Percentiles rank a stretch among this genome's conserved stretches.
These are phyloP conservation scores for Talaromyces funiculosus DNA, from an alignment of 2,329 filamentous ascomycete genomes.

Conservation along the genomic window DNA sequence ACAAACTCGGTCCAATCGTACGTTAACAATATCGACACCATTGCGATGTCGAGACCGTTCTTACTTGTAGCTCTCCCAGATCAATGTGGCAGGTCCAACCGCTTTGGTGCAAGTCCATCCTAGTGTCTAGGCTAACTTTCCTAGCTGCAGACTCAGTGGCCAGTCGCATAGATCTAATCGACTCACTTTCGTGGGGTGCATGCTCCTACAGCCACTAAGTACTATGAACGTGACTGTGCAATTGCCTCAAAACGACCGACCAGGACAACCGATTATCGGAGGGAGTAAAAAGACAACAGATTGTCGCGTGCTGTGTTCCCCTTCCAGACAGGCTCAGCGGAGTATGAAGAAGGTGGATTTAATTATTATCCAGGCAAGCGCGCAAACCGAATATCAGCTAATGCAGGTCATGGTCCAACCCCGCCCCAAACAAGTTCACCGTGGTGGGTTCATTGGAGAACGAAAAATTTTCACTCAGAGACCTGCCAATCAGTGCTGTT, in stretches of 20 bases:
- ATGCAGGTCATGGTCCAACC: slow-evolving; percentile 11
- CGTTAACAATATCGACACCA: too few relatives aligned
- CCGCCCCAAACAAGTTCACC: slow-evolving; percentile 10
- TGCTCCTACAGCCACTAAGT: neutral
- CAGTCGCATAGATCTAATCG: neutral
- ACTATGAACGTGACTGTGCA: neutral
- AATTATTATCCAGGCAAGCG: slow-evolving; percentile 5
- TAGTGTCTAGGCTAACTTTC: neutral
- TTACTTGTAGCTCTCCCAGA: too few relatives aligned
- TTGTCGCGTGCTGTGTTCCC: neutral
- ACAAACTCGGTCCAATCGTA: too few relatives aligned
- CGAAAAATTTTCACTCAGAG: neutral
- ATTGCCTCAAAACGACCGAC: neutral
- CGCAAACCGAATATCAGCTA: slow-evolving; percentile 5
- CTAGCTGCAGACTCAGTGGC: neutral
- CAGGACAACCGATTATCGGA: neutral
- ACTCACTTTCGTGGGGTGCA: neutral
- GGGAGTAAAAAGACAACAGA: neutral
- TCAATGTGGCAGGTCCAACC: neutral
- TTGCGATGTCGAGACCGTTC: too few relatives aligned
- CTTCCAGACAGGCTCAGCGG: neutral
- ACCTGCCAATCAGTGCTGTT: neutral
- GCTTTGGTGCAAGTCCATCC: neutral
- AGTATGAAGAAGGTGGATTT: neutral
- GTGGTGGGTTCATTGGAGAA: slow-evolving; percentile 4